phyloP scores from a whole-genome alignment of 108 stramenopile species.

The Schizochytrium sp. region DNA sequence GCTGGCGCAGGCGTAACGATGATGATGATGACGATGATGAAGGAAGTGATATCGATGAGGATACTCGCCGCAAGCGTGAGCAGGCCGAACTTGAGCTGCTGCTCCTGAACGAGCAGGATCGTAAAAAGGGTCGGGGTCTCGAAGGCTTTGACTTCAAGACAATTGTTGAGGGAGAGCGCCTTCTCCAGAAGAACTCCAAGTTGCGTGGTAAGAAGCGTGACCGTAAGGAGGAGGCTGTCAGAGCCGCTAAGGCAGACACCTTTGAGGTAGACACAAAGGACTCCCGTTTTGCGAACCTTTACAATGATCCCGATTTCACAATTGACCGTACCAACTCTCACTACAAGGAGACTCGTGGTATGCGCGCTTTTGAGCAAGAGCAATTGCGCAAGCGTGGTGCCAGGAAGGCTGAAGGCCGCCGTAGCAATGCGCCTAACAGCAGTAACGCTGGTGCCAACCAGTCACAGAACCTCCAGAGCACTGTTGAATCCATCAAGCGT shows the following conservation, averaged over 20 bases:
- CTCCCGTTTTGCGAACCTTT: not conserved
- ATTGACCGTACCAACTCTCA: constrained; percentile 53
- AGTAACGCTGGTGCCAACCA: not conserved
- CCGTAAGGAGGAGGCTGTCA: constrained; percentile 3
- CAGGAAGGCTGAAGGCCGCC: not conserved
- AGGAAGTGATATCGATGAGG: not conserved
- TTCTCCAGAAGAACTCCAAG: constrained; percentile 16
- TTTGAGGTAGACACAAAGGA: constrained; percentile 38
- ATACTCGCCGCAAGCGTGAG: constrained; percentile 42
- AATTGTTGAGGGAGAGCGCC: constrained; percentile 20
- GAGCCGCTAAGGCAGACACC: constrained; percentile 12
- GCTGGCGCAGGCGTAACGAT: not conserved
- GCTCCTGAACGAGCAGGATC: constrained; percentile 40
- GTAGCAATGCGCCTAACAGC: not conserved
- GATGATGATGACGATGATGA: constrained; percentile 48
- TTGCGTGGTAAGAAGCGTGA: constrained; percentile 49
- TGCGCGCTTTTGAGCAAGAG: constrained; percentile 48
- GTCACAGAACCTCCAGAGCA: not conserved
- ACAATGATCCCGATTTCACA: constrained; percentile 49
- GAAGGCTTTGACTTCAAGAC: constrained; percentile 53
- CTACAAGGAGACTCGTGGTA: constrained; percentile 42
- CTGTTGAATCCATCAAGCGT: constrained; percentile 35
- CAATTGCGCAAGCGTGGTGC: constrained; percentile 45
- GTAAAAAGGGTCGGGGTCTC: constrained; percentile 51
- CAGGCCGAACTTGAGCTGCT: constrained; percentile 51